Conservation (phyloP, 2,329 filamentous ascomycete genomes). For the Paraphoma chrysanthemicola region DNA sequence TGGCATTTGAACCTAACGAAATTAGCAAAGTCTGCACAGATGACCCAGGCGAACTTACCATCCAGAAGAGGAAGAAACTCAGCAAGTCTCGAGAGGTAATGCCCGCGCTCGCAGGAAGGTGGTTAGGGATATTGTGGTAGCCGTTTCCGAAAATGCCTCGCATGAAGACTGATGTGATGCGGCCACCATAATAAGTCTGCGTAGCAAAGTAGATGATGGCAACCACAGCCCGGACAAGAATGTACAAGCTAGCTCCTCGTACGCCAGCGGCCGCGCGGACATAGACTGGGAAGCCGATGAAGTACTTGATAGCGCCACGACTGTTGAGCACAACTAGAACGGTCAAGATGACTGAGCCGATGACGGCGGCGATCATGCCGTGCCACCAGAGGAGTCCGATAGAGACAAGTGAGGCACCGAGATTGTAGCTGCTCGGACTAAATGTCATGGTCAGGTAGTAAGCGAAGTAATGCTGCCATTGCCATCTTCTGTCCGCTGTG, state of each 20-base stretch:
- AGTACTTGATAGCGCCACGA: conserved; percentile 26
- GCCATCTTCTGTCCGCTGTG: conserved; percentile 22
- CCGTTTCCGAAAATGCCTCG: conserved; percentile 24
- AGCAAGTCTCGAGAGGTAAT: conserved; percentile 44
- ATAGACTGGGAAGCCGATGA: conserved; percentile 25
- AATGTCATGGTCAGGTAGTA: conserved; percentile 28
- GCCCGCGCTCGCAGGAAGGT: conserved; percentile 52
- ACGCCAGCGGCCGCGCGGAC: conserved; percentile 25
- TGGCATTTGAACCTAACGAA: conserved; percentile 25
- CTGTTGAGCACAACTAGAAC: conserved; percentile 24
- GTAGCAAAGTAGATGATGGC: conserved; percentile 28
- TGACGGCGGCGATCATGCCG: conserved; percentile 23
- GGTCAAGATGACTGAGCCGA: conserved; percentile 23
- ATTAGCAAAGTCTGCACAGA: neutral
- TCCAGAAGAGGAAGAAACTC: conserved; percentile 34
- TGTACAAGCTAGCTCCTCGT: conserved; percentile 25
- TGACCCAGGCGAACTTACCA: conserved; percentile 4
- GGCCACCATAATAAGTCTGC: conserved; percentile 26
- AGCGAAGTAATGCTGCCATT: conserved; percentile 29
- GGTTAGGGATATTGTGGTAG: conserved; percentile 50
- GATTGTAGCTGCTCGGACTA: conserved; percentile 24
- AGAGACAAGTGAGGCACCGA: conserved; percentile 25
- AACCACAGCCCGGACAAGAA: conserved; percentile 23
- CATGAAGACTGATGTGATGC: conserved; percentile 29
- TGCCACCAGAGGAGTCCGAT: conserved; percentile 28